These are phyloP conservation scores for Chytriomyces sp. DNA, from an alignment of 192 early-diverging fungal species.

Conservation along the genomic window DNA sequence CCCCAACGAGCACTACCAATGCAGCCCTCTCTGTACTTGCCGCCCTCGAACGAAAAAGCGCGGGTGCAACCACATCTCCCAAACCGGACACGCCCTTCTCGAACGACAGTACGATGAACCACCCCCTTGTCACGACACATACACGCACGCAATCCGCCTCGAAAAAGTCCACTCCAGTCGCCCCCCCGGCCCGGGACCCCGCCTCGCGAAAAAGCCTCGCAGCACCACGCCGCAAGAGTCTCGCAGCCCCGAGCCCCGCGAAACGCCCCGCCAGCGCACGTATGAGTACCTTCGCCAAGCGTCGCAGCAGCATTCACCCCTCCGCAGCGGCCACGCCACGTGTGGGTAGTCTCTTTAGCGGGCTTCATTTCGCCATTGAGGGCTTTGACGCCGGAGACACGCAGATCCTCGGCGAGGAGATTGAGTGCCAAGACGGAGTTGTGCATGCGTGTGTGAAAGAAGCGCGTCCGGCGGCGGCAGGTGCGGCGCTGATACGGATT, in stretches of 20 bases:
- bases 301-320: not conserved
- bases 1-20: too few species aligned
- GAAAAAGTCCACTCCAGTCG: too few species aligned
- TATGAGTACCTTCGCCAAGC: not conserved
- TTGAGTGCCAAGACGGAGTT: not conserved
- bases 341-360: not conserved
- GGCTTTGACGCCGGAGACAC: constrained; percentile 16
- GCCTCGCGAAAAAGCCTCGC: constrained; percentile 13
- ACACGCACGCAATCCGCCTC: not conserved
- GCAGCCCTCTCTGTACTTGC: too few species aligned
- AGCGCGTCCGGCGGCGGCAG: too few species aligned
- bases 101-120: not conserved
- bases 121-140: not conserved
- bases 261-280: not conserved
- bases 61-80: too few species aligned
- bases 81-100: too few species aligned
- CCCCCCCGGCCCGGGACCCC: too few species aligned
- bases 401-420: constrained; percentile 9
- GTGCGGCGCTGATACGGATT: too few species aligned
- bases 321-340: not conserved
- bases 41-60: too few species aligned
- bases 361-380: not conserved
- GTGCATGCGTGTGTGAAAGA: not conserved
- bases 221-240: too few species aligned
- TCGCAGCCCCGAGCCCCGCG: too few species aligned